Evolutionary conservation across 2,329 filamentous ascomycete genomes (phyloP).

Genomic region (Aspergillus sp.): DNA sequence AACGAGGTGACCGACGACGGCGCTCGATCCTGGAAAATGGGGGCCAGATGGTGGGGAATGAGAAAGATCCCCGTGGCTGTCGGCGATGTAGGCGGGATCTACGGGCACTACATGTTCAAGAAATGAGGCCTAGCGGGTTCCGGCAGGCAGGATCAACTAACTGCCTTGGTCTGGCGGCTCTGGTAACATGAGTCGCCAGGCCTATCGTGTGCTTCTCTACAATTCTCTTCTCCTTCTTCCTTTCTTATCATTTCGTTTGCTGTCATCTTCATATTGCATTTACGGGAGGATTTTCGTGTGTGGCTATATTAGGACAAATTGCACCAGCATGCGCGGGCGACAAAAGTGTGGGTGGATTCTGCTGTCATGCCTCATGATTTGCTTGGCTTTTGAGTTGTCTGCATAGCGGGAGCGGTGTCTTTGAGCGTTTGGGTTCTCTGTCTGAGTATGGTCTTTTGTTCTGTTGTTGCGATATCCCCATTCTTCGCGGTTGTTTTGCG

Average conservation of each 20-base stretch:
- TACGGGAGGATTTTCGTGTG: conserved; percentile 13
- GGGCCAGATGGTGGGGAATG: conserved; percentile 81
- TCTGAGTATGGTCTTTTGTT: conserved; percentile 6
- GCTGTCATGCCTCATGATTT: conserved; percentile 12
- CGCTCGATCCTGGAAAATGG: conserved; percentile 74
- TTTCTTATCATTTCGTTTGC: conserved; percentile 9
- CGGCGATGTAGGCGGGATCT: conserved; percentile 58
- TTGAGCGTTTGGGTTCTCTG: conserved; percentile 6
- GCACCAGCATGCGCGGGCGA: conserved; percentile 10
- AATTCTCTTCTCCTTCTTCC: conserved; percentile 8
- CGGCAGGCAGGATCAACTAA: conserved; percentile 6
- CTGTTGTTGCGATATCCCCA: conserved; percentile 9
- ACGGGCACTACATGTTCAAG: conserved; percentile 62
- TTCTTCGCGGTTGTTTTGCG: conserved; percentile 1
- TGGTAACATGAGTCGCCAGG: conserved; percentile 1
- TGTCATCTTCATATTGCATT: conserved; percentile 5
- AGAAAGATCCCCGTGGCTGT: conserved; percentile 61
- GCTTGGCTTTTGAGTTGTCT: conserved; percentile 18
- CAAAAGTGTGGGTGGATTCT: conserved; percentile 12
- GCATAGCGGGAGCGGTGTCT: conserved; percentile 21
- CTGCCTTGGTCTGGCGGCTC: conserved; percentile 5
- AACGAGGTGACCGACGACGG: conserved; percentile 53
- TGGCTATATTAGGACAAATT: conserved; percentile 11
- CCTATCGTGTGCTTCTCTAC: conserved; percentile 8
- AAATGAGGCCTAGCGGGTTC: conserved; percentile 32